Base-by-base conservation (phyloP, 495 filamentous ascomycete genomes). In the Tetracladium marchalianum region DNA sequence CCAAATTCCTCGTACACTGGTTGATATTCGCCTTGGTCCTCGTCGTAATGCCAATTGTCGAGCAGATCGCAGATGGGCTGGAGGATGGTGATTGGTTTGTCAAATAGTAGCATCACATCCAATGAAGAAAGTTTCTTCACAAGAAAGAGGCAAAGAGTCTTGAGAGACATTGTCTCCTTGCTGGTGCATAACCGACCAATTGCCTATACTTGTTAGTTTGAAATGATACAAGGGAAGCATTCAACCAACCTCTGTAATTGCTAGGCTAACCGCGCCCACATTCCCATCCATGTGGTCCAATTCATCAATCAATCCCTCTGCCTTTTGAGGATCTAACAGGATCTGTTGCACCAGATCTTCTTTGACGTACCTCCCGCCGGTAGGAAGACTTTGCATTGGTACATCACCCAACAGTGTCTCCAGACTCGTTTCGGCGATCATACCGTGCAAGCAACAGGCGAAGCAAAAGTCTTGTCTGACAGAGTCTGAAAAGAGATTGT, bases 1-100 rank as follows among this genome's bases (percentile, higher is more conserved):
- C 89, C 87, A 49, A 97, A 98, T 50, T 98, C 93, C 52, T 97
- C 90, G 56, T 97, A 97, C 1, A 95, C 84, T 0, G 90, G 92
- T 58, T 96, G 90, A 54, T 92, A 92, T 59, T 98, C 92, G 32
- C 82, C 81, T 69, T 94, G 87, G 44, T 96, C 90, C 51, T 94
- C 90, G 49, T 96, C 90, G 63, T 90, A 93, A 13, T 75, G 73
- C 92, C 90, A 98, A 39, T 79, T 78, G 62, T 97, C 88, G 8
- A 98, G 66, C 8, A 96, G 64, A 27, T 82, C 72, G 56, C 89
- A 96, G 11, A 98, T 67, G 13, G 92, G 90, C 44, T 87, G 80
- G 2, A 97, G 63, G 15, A 97, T 73, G 31, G 77, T 76, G 35
- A 77, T 74, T 7, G 87, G 74, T 43, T 78, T 85, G 35, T 85